A percentile compares a stretch with the other conserved stretches of the same genome.
phyloP scores from a whole-genome alignment of 192 early-diverging fungal species.

The Coemansia sp. region DNA sequence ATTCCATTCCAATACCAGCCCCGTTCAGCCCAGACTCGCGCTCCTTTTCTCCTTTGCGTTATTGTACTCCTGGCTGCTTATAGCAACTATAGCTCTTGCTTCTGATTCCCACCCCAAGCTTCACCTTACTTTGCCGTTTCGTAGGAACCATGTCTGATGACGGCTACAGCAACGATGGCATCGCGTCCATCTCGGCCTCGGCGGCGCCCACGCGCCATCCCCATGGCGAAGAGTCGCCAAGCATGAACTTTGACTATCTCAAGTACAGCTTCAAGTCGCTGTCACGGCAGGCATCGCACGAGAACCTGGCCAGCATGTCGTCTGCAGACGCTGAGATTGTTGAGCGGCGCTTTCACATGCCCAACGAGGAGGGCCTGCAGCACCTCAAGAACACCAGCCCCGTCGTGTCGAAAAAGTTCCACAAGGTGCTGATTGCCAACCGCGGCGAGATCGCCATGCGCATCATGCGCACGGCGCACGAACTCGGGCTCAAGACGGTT shows the following conservation, averaged over 20 bases:
- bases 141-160: slow-evolving; percentile 37
- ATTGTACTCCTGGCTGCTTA: neutral
- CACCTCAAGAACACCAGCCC: slow-evolving; percentile 53
- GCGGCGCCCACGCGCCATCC: slow-evolving; percentile 23
- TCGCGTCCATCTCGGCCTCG: slow-evolving; percentile 35
- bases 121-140: neutral
- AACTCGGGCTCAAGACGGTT: slow-evolving; percentile 86
- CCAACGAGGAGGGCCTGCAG: slow-evolving; percentile 52
- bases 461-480: slow-evolving; percentile 89
- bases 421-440: slow-evolving; percentile 58
- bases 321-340: slow-evolving; percentile 31
- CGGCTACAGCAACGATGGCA: slow-evolving; percentile 34
- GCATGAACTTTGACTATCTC: slow-evolving; percentile 54
- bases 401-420: slow-evolving; percentile 41
- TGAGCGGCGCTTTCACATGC: slow-evolving; percentile 55
- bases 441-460: slow-evolving; percentile 91
- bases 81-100: neutral
- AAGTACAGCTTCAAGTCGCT: slow-evolving; percentile 54
- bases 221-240: slow-evolving; percentile 24
- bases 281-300: slow-evolving; percentile 39
- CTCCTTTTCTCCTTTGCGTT: too few relatives aligned
- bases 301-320: slow-evolving; percentile 26
- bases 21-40: too few relatives aligned
- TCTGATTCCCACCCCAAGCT: neutral
- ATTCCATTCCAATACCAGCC: too few relatives aligned